Percentiles rank a stretch among this genome's conserved stretches.
These are phyloP conservation scores for Hura crepitans DNA, from an alignment of 441 rosid species.

Conservation along the genomic window DNA sequence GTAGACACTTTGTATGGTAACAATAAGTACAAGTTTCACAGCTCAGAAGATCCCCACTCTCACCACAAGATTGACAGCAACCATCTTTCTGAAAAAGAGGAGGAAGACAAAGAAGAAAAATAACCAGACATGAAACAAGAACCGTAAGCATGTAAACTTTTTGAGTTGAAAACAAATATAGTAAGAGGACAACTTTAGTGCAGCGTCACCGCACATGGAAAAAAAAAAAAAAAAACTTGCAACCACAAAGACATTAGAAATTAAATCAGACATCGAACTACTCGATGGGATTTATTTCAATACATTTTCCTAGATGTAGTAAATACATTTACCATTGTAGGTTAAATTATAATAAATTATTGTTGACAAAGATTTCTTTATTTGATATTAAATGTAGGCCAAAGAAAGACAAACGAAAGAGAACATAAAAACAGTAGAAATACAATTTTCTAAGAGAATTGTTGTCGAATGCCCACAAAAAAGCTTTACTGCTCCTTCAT, in stretches of 20 bases:
- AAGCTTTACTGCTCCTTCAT: not conserved
- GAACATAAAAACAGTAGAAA: too few species aligned
- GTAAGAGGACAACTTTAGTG: not conserved
- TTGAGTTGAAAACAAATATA: not conserved
- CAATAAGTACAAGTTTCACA: constrained; percentile 87
- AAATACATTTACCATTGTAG: not conserved
- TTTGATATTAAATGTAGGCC: too few species aligned
- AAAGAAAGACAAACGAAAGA: too few species aligned
- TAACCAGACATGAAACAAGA: not conserved
- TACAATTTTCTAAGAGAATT: too few species aligned
- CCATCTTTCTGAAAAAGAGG: constrained; percentile 61
- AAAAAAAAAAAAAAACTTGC: not conserved
- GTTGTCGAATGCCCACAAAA: not conserved
- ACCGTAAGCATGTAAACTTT: not conserved
- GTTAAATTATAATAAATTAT: not conserved
- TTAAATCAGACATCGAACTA: constrained; percentile 6
- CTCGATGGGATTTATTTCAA: not conserved
- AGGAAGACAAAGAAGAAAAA: constrained; percentile 14
- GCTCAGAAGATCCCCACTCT: constrained; percentile 56
- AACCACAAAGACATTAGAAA: not conserved
- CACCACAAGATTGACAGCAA: constrained; percentile 94
- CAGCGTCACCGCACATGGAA: not conserved
- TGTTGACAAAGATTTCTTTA: too few species aligned
- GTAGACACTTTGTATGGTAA: constrained; percentile 79
- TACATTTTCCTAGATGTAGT: not conserved